phyloP scores from a whole-genome alignment of 768 basidiomycete genomes.

The Termitomyces sp. region DNA sequence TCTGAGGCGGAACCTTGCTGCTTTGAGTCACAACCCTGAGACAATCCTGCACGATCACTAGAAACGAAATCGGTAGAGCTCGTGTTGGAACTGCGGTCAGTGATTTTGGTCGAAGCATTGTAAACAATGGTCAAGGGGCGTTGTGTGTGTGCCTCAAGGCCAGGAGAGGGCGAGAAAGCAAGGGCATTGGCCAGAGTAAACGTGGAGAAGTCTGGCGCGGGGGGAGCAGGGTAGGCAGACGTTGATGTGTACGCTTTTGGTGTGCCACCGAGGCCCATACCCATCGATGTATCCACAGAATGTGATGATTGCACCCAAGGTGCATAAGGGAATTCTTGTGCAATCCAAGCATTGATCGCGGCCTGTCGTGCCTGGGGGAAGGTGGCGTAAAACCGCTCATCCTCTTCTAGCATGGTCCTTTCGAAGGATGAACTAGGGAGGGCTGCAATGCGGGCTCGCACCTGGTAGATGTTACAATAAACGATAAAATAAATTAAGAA shows the following conservation, averaged over 20 bases:
- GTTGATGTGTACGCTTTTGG: background rate
- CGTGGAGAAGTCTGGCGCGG: background rate
- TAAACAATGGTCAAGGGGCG: background rate
- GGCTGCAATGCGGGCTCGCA: background rate
- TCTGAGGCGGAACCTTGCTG: background rate
- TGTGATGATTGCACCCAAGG: background rate
- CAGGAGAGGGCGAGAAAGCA: background rate
- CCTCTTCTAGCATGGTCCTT: slow-evolving; percentile 13
- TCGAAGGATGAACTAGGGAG: slow-evolving; percentile 10
- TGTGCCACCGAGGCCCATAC: background rate
- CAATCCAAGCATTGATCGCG: slow-evolving; percentile 13
- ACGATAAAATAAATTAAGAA: background rate
- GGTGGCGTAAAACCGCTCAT: slow-evolving; percentile 14
- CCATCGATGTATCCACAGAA: background rate
- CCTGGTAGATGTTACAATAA: background rate
- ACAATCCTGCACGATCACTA: background rate
- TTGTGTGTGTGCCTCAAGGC: background rate
- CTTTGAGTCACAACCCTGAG: background rate
- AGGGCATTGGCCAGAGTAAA: slow-evolving; percentile 2
- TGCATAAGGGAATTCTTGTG: background rate
- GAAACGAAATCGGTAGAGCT: background rate
- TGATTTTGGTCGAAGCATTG: background rate
- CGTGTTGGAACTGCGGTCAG: background rate
- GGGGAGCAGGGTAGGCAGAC: background rate
- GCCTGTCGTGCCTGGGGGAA: slow-evolving; percentile 13